Base-by-base conservation (phyloP, 306 rosid species). In the Lupinus albus region DNA sequence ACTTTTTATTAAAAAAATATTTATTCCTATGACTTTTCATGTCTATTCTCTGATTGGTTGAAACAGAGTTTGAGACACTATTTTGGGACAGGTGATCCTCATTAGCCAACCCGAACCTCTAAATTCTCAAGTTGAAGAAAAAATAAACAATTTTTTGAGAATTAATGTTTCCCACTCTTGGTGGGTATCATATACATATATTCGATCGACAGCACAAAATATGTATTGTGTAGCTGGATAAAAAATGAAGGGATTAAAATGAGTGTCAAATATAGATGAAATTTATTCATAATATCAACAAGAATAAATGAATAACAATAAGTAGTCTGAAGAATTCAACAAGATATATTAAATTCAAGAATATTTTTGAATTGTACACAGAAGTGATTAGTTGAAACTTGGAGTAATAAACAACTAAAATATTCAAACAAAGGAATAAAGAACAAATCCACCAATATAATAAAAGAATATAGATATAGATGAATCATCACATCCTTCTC, bases 381-480 rank as follows among this genome's bases (percentile, higher is more conserved):
- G 25, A 57, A 30, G 16, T 20, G 38, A 68, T 35, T 14, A 72
- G 70, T 72, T 47, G 44, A 67, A 45, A 45, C 39, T 12, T 30
- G 51, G 46, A 18, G 5, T 7, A 33, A 61, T 48, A 45, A 15
- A 7, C 4, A 4, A 44, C 5, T n/a, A 28, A 15, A 21, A 42
- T 7, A 54, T 21, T n/a, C 7, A 76, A 47, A 35, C 7, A 47
- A 35, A 8, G 73, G 64, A 81, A 78, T 1, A 45, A 66, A 25
- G 4, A 72, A 77, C 79, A 77, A 48, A 68, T 68, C 66, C 55
- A 82, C 72, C 78, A 52, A 77, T 80, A 71, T 73, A 78, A 70
- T 61, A 52, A 82, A 86, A 72, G 77, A 81, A 82, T 77, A 84
- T 71, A 74, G 60, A 84, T 80, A 45, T 80, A 80, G 79, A 78